Base-by-base conservation (phyloP, 2,329 filamentous ascomycete species). In the Ustulina deusta region DNA sequence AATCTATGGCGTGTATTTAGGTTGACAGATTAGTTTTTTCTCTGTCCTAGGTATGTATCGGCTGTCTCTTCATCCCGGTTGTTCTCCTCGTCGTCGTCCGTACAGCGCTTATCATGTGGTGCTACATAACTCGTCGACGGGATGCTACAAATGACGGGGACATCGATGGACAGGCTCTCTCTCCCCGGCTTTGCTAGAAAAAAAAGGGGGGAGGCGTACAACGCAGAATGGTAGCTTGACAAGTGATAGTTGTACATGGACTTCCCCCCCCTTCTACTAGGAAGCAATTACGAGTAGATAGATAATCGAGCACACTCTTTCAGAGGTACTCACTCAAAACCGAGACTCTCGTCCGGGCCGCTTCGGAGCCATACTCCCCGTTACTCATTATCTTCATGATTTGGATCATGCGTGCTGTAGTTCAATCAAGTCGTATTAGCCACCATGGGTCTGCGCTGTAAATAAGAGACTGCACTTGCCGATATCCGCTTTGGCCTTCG, bases 371-470 rank as follows among this genome's bases (percentile, higher is more conserved):
- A 55, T 87, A 78, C 27, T 85, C 83, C 9, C 84, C 83, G 38
- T 85, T 84, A 27, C 84, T 83, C 83, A 89, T 89, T 17, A 82
- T 74, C 63, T 86, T 82, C 86, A 90, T 86, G 57, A 90, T 90
- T 61, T 89, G 83, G 32, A 90, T 86, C 88, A 91, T 90, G 68
- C 84, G 83, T 48, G 82, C 86, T 89, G 13, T n/a, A 32, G 7
- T 63, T 36, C 61, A 48, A 36, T 65, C 29, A 22, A 36, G 4
- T n/a, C 2, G 9, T 25, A 46, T 68, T 49, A 64, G 64, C 44
- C 17, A 29, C 29, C 10, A 3, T n/a, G 46, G 2, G 3, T 32
- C 20, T 34, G 3, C 13, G 17, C 27, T 38, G 22, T 40, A 11
- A 25, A 58, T 15, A 20, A 49, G 42, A 38, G 38, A 27, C 4